These are phyloP conservation scores for Cucurbitaria berberidis DNA, from an alignment of 2,329 filamentous ascomycete genomes.

Conservation along the genomic window DNA sequence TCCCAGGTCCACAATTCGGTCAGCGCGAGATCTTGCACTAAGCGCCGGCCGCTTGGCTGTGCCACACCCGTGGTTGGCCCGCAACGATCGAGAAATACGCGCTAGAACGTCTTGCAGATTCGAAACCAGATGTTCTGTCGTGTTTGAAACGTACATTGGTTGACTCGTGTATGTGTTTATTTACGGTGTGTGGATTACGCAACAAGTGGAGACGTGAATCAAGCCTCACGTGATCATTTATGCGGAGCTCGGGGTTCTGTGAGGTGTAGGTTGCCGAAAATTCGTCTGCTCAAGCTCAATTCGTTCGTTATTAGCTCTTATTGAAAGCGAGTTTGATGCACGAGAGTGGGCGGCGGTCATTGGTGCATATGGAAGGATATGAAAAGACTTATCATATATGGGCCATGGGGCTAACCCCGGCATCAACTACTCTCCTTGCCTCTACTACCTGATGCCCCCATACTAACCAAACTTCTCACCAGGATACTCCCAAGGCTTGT, in stretches of 20 bases:
- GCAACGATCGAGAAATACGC: constrained; percentile 11
- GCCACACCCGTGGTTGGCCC: constrained; percentile 24
- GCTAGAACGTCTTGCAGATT: constrained; percentile 12
- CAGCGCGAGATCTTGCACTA: constrained; percentile 25
- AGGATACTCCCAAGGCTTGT: no score
- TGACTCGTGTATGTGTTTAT: background rate
- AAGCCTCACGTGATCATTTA: background rate
- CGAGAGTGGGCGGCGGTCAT: no score
- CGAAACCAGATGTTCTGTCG: constrained; percentile 18
- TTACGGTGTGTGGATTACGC: background rate
- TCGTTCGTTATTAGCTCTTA: no score
- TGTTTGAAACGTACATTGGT: constrained; percentile 20
- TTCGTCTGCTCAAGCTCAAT: no score
- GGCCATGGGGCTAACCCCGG: no score
- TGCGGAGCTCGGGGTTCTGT: no score
- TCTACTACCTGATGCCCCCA: no score
- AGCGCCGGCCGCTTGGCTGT: constrained; percentile 25
- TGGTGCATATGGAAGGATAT: no score
- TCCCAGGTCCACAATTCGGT: constrained; percentile 11
- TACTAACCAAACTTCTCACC: no score
- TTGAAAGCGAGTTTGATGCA: no score
- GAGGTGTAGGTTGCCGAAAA: background rate
- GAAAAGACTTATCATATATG: no score
- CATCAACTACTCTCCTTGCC: no score
- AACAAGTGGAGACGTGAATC: background rate